These are phyloP conservation scores for Talaromyces nanjingensis DNA, from an alignment of 495 filamentous ascomycete species.

Conservation along the genomic window DNA sequence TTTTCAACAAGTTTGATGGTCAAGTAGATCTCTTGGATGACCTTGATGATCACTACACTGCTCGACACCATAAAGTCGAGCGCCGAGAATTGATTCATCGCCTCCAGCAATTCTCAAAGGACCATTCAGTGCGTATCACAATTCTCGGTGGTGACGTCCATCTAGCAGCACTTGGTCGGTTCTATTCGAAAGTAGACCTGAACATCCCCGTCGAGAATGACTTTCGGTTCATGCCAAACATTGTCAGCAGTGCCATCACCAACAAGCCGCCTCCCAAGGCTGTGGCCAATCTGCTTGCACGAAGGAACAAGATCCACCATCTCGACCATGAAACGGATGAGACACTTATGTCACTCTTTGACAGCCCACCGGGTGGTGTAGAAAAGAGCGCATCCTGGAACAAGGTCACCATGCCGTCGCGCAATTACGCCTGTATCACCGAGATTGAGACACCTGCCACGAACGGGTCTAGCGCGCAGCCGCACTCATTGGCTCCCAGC, in stretches of 20 bases:
- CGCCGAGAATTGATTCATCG: conserved; percentile 65
- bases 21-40: conserved; percentile 87
- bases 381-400: conserved; percentile 64
- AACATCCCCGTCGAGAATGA: conserved; percentile 55
- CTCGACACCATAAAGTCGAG: conserved; percentile 84
- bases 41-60: conserved; percentile 92
- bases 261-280: conserved; percentile 88
- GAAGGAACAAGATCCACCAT: conserved; percentile 87
- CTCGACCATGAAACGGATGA: conserved; percentile 80
- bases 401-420: conserved; percentile 80
- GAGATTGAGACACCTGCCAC: conserved; percentile 41
- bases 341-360: conserved; percentile 79
- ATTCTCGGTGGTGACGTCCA: conserved; percentile 82
- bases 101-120: conserved; percentile 64
- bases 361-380: conserved; percentile 67
- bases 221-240: conserved; percentile 67
- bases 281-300: conserved; percentile 80
- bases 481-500: conserved; percentile 13
- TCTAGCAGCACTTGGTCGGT: conserved; percentile 65
- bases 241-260: conserved; percentile 75
- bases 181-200: conserved; percentile 62
- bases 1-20: conserved; percentile 94
- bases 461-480: conserved; percentile 16
- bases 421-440: conserved; percentile 81
- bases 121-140: conserved; percentile 70